These are phyloP conservation scores for Conoideocrella luteorostrata DNA, from an alignment of 2,329 filamentous ascomycete genomes.

Conservation along the genomic window DNA sequence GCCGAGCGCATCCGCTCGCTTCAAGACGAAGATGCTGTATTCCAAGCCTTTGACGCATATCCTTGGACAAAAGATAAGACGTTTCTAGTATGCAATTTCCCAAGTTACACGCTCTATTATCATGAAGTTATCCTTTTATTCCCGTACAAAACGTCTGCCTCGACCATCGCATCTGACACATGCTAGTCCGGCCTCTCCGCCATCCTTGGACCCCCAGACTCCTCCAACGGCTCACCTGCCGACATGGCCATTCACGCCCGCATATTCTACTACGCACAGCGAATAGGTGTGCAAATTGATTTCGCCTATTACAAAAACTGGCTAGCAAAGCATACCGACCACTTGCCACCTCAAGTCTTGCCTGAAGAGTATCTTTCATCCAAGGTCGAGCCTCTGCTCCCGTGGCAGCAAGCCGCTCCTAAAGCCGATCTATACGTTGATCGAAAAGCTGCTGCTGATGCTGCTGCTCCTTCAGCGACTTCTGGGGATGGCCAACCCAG, in stretches of 20 bases:
- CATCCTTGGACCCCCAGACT: constrained; percentile 51
- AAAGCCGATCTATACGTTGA: constrained; percentile 41
- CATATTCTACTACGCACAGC: constrained; percentile 57
- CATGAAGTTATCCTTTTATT: no score
- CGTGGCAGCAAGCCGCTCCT: constrained; percentile 46
- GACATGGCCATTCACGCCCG: constrained; percentile 61
- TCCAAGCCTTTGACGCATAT: constrained; percentile 57
- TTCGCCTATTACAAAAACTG: constrained; percentile 63
- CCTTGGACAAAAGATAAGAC: constrained; percentile 61
- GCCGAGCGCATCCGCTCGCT: constrained; percentile 33
- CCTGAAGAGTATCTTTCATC: constrained; percentile 24
- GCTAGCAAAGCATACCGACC: constrained; percentile 34
- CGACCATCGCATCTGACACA: not conserved
- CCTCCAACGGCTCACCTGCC: constrained; percentile 41
- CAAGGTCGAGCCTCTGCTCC: constrained; percentile 16
- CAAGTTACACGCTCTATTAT: no score
- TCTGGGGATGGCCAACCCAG: constrained; percentile 46
- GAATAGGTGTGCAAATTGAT: constrained; percentile 49
- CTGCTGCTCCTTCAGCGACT: constrained; percentile 11
- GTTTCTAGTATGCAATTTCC: constrained; percentile 61
- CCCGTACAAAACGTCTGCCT: constrained; percentile 1
- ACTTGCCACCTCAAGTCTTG: constrained; percentile 28
- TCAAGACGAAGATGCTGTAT: constrained; percentile 38
- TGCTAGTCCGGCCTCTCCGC: constrained; percentile 52
- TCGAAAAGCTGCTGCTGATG: constrained; percentile 21